These are phyloP conservation scores for Brassica rapa DNA, from an alignment of 345 rosid species.

Conservation along the genomic window DNA sequence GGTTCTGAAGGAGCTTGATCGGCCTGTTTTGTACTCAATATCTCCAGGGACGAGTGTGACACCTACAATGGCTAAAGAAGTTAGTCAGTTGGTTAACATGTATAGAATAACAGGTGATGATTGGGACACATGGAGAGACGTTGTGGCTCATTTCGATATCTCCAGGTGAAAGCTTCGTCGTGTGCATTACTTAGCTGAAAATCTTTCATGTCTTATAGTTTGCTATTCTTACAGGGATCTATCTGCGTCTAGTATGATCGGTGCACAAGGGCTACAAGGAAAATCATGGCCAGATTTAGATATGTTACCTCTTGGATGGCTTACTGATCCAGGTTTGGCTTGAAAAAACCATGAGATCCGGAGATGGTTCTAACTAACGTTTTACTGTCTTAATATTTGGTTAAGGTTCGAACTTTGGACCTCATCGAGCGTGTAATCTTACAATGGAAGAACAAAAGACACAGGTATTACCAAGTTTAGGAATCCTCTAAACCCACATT, in stretches of 20 bases:
- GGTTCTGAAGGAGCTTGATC: conserved; percentile 54
- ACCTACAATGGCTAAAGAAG: conserved; percentile 76
- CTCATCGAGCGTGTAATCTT: conserved; percentile 71
- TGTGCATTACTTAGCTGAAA: too few species aligned
- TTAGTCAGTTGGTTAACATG: conserved; percentile 70
- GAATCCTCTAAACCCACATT: too few species aligned
- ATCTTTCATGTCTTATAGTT: conserved; percentile 12
- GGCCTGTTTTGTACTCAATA: conserved; percentile 76
- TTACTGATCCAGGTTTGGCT: conserved; percentile 72
- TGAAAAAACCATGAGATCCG: not conserved
- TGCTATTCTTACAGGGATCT: conserved; percentile 57
- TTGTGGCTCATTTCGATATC: conserved; percentile 75
- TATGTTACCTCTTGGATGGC: conserved; percentile 94
- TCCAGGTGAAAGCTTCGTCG: conserved; percentile 43
- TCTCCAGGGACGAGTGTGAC: conserved; percentile 90
- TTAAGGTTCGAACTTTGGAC: conserved; percentile 73
- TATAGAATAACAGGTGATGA: conserved; percentile 92
- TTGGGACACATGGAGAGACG: conserved; percentile 93
- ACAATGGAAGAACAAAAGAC: conserved; percentile 68
- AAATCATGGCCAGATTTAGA: conserved; percentile 93
- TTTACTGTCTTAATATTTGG: conserved; percentile 19
- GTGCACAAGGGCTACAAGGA: conserved; percentile 63
- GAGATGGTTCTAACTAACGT: not conserved
- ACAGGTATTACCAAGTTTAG: conserved; percentile 56
- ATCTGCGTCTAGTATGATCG: conserved; percentile 64